Evolutionary conservation across 192 early-diverging fungal genomes (phyloP).

Genomic region (Coemansia sp.): DNA sequence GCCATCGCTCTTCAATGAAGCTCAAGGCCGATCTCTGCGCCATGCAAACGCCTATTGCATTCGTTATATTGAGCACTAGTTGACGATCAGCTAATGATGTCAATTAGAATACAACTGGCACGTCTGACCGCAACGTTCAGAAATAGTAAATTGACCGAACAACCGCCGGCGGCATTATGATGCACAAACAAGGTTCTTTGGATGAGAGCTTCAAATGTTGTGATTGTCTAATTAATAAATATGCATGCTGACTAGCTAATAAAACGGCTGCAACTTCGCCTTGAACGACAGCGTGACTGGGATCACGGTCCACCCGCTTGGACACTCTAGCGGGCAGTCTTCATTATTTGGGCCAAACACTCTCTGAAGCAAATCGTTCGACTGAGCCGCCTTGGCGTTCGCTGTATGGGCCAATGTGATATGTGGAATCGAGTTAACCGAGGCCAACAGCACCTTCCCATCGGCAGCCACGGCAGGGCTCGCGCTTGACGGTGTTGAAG

Average conservation of each 20-base stretch:
- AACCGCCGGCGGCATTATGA: too few relatives aligned
- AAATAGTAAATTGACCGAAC: too few relatives aligned
- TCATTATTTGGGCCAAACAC: constrained; percentile 44
- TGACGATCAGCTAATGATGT: too few relatives aligned
- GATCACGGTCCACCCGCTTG: constrained; percentile 33
- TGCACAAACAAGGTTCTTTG: too few relatives aligned
- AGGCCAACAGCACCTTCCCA: neutral
- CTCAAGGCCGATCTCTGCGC: too few relatives aligned
- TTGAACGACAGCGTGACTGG: constrained; percentile 31
- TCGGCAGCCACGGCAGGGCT: neutral
- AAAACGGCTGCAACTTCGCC: constrained; percentile 30
- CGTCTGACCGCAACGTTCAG: too few relatives aligned
- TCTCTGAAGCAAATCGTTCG: constrained; percentile 34
- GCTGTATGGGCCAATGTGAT: constrained; percentile 30
- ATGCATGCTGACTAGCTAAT: constrained; percentile 4
- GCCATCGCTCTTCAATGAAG: too few relatives aligned
- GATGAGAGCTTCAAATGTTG: neutral
- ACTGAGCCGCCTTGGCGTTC: constrained; percentile 23
- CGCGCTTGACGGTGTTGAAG: neutral
- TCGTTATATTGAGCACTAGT: too few relatives aligned
- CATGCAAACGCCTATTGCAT: too few relatives aligned
- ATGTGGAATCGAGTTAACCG: constrained; percentile 36
- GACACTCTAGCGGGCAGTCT: constrained; percentile 8
- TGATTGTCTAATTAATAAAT: constrained; percentile 1
- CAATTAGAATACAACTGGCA: too few relatives aligned